Base-by-base conservation (phyloP, 1,284 basidiomycete species). In the Singerocomus inundabilis region DNA sequence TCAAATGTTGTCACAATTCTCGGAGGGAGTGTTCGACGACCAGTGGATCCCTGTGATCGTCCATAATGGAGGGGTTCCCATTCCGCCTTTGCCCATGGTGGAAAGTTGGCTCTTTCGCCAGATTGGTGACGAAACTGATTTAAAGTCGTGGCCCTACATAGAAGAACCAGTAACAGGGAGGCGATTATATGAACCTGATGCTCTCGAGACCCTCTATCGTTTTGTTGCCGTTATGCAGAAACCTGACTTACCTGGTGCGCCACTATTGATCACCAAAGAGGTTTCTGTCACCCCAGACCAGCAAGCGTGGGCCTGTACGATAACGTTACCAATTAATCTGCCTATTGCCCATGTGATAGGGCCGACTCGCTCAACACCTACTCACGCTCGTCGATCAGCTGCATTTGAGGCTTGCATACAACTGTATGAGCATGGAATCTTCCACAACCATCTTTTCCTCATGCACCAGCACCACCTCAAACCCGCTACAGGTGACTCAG, bases 91-190 rank as follows among this genome's bases (percentile, higher is more conserved):
- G 32, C 68, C 71, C 33, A 57, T 81, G 21, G 62, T 58, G 30
- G 73, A 78, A 53, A 69, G 66, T 34, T 56, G 63, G 32, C 66
- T 75, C 53, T 66, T 72, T 15, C 78, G 73, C 54, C 68, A 71
- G 39, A 77, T 75, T 2, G 76, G 78, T 46, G 76, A 72, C 51
- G 78, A 79, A 18, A 75, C 73, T 30, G 75, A 77, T 58, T 61
- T 43, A 60, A 69, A 7, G 18, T 45, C 24, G 29, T 56, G 39
- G 58, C 54, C 35, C 55, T 67, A 13, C 58, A 63, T 43, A 52
- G 67, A 44, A 52, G 84, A 88, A 59, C 77, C 85, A 2, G 74
- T 76, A 9, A 82, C 82, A 7, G 75, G 80, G 38, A 76, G 79
- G 25, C 74, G 74, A 31, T 73, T 89, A 51, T 76, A 78, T 57